Evolutionary conservation across 306 rosid species (phyloP), one percentile per base, ranked within the genome.

Genomic region (Corylus avellana): DNA sequence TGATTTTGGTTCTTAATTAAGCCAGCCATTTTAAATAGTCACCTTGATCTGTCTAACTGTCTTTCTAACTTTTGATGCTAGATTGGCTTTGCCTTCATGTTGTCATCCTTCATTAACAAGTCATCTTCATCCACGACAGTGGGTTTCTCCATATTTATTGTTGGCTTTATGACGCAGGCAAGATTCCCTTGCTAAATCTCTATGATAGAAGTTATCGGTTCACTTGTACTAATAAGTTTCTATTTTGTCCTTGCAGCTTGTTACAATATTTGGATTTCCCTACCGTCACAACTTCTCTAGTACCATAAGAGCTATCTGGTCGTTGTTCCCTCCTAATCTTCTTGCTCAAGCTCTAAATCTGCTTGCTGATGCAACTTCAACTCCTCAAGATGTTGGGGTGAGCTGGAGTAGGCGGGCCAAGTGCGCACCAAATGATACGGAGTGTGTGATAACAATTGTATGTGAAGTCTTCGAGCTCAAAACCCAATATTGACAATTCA

Each of bases 291-390:
- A 16, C 80, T 49, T 71, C 75, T 79, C 87, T 22, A 70, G 22
- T 8, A 47, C 37, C 70, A 1, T 61, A 39, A 87, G 84, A 81
- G 3, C 13, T 59, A 3, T 87, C 83, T 91, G 95, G 95, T 91
- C 98, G 54, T 57, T 94, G 27, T 92, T 91, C 88, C 97, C 98
- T 0, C 98, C 98, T 20, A 92, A 92, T 76, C 93, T 92, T 82
- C 91, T 94, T 62, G 85, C 97, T 76, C 46, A 87, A 86, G 97
- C 88, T 74, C 76, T 94, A 85, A 0, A 10, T 1, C 54, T 92
- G 35, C 98, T 94, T 55, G 75, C 92, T 35, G 39, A 49, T 1
- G 97, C 93, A 55, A 89, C 89, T 59, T n/a, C 85, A 56, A 88
- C 84, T 39, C 77, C 90, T 59, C 82, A 87, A 77, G 91, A 83